phyloP scores from a whole-genome alignment of 1,284 basidiomycete genomes.

The Tetrapyrgos nigripes region DNA sequence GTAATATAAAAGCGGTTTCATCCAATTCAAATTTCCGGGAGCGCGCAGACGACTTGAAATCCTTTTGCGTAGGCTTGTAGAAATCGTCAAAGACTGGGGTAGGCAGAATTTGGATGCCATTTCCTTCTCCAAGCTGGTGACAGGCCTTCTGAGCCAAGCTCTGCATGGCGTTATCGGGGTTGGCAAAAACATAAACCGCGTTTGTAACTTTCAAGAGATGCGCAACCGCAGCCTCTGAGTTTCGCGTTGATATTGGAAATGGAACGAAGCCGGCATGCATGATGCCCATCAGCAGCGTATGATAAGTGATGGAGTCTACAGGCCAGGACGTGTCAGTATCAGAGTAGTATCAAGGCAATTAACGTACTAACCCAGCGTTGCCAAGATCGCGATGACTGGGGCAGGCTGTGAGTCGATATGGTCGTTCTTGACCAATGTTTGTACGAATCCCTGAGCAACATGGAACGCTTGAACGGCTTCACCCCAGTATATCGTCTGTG shows the following conservation, averaged over 20 bases:
- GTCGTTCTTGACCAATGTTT: neutral
- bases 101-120: neutral
- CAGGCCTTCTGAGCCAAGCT: slow-evolving; percentile 20
- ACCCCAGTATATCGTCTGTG: neutral
- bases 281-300: too few relatives aligned
- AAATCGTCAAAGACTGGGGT: neutral
- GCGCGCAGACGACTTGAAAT: neutral
- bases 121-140: neutral
- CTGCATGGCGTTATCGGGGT: slow-evolving; percentile 22
- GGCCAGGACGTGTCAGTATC: neutral
- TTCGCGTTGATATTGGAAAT: slow-evolving; percentile 32
- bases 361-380: slow-evolving; percentile 23
- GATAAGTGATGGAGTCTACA: slow-evolving; percentile 26
- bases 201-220: slow-evolving; percentile 17
- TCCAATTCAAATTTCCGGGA: neutral
- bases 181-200: slow-evolving; percentile 14
- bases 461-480: too few relatives aligned
- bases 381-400: slow-evolving; percentile 28
- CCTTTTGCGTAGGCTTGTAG: too few relatives aligned
- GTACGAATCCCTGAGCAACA: too few relatives aligned
- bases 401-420: neutral
- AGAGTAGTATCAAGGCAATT: neutral
- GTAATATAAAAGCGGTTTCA: neutral
- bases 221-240: slow-evolving; percentile 23
- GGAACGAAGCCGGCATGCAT: slow-evolving; percentile 22